Base-by-base conservation (phyloP, 2,329 filamentous ascomycete genomes). In the Celoporthe dispersa region DNA sequence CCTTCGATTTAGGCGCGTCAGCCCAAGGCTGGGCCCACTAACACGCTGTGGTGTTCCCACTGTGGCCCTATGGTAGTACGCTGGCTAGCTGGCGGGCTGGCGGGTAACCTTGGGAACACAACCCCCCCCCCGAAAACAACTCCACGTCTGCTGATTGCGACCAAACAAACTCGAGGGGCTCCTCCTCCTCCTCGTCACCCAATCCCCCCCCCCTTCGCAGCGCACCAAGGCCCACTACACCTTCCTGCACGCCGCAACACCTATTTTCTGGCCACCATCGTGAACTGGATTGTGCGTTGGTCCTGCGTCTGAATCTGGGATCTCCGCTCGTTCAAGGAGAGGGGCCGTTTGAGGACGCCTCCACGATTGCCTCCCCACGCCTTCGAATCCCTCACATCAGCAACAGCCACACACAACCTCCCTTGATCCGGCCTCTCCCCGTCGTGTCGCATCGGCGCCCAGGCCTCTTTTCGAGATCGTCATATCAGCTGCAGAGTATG, bases 401-500 rank as follows among this genome's bases (percentile, higher is more conserved):
- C 37, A n/a, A 63, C 60, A 12, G 37, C 35, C 60, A 8, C 33
- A n/a, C 60, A n/a, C 37, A 35, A 7, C n/a, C 60, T n/a, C 41
- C 48, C 41, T 51, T 61, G 66, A 25, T 48, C 22, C 33, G 44
- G 60, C 65, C 28, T 62, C 60, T 57, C 3, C n/a, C 37, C 6
- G 11, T 63, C 6, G 69, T 70, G 65, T 57, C 53, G 25, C 25
- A 31, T 14, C 31, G 28, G 22, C 19, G 44, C 53, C 28, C 53
- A 28, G 9, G 25, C 28, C 28, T 19, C 16, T 31, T 31, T 57
- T 8, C 12, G 14, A 19, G 14, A 31, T 61, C 60, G 62, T 53
- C 61, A 41, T 65, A 60, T 57, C 28, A 59, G 39, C 61, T 64
- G 48, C 65, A 59, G 59, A 70, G 64, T 48, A 70, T 68, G 68